Evolutionary conservation across 306 rosid species (phyloP).

Genomic region (Trichosanthes truncata): DNA sequence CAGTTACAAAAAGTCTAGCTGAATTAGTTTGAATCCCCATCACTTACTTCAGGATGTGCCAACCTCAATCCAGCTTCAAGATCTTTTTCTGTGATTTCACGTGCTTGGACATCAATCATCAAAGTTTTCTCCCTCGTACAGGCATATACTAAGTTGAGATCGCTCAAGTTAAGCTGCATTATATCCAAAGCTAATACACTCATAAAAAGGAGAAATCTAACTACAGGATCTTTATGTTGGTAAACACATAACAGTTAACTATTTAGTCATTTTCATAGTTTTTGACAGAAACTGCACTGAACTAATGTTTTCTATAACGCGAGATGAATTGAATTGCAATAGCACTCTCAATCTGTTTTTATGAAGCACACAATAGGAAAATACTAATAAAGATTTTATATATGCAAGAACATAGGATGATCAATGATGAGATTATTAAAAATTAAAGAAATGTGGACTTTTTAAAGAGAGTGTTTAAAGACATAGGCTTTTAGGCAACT

Average conservation of each 20-base stretch:
- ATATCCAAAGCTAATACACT: conserved; percentile 16
- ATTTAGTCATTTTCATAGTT: not conserved
- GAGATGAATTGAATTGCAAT: not conserved
- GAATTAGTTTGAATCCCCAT: conserved; percentile 9
- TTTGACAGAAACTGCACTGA: not conserved
- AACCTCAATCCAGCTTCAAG: conserved; percentile 77
- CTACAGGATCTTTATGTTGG: not conserved
- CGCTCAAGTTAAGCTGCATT: conserved; percentile 78
- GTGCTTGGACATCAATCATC: conserved; percentile 98
- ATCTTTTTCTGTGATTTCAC: conserved; percentile 84
- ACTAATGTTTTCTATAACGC: not conserved
- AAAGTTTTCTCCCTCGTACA: conserved; percentile 87
- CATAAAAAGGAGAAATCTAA: not conserved
- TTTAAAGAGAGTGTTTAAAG: not conserved
- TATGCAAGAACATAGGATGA: not conserved
- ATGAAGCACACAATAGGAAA: not conserved
- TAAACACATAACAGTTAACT: not conserved
- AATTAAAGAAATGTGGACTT: not conserved
- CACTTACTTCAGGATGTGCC: conserved; percentile 86
- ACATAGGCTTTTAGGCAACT: not conserved
- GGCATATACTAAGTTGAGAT: conserved; percentile 92
- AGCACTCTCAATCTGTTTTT: not conserved
- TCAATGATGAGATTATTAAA: not conserved
- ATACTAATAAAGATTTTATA: not conserved
- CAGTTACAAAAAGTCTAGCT: not conserved